Conservation (phyloP, 495 filamentous ascomycete genomes). For the Immersiella caudata region DNA sequence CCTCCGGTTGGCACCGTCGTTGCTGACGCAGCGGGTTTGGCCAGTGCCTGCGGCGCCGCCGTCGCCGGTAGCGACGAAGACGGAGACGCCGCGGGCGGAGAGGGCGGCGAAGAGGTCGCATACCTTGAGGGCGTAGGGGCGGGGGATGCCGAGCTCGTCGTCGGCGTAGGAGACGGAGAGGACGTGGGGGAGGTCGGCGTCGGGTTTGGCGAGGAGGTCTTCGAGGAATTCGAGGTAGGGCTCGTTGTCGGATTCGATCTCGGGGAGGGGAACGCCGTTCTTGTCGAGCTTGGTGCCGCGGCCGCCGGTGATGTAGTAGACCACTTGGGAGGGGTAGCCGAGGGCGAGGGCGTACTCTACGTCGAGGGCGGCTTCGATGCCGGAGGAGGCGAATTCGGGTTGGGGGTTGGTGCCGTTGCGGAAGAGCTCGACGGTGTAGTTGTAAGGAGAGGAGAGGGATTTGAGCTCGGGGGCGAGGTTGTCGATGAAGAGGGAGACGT, state of each 20-base stretch:
- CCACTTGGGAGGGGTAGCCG: slow-evolving; percentile 59
- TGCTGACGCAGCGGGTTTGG: slow-evolving; percentile 59
- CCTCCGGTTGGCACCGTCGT: slow-evolving; percentile 64
- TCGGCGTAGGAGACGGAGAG: slow-evolving; percentile 77
- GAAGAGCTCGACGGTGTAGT: slow-evolving; percentile 64
- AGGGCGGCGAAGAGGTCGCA: slow-evolving; percentile 76
- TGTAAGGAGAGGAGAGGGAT: slow-evolving; percentile 40
- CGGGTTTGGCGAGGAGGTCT: slow-evolving; percentile 62
- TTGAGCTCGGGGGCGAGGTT: slow-evolving; percentile 54
- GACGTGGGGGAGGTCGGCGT: slow-evolving; percentile 69
- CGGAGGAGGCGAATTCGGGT: slow-evolving; percentile 36
- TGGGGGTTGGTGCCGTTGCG: slow-evolving; percentile 63
- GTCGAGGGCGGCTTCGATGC: slow-evolving; percentile 71
- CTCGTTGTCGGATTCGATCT: slow-evolving; percentile 64
- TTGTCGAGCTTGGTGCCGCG: slow-evolving; percentile 60
- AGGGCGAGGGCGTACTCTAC: slow-evolving; percentile 69
- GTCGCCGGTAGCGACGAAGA: slow-evolving; percentile 77
- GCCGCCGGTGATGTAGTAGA: slow-evolving; percentile 69
- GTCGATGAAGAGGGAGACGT: slow-evolving; percentile 58
- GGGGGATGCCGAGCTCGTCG: slow-evolving; percentile 65
- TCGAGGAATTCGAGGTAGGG: slow-evolving; percentile 81
- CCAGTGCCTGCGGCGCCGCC: slow-evolving; percentile 60
- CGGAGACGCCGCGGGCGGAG: slow-evolving; percentile 69
- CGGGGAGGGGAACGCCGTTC: slow-evolving; percentile 46
- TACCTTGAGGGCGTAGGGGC: slow-evolving; percentile 61